Percentiles rank a stretch among this genome's conserved stretches.
These are phyloP conservation scores for Podaxis carcinomalis DNA, from an alignment of 768 basidiomycete genomes.

Conservation along the genomic window DNA sequence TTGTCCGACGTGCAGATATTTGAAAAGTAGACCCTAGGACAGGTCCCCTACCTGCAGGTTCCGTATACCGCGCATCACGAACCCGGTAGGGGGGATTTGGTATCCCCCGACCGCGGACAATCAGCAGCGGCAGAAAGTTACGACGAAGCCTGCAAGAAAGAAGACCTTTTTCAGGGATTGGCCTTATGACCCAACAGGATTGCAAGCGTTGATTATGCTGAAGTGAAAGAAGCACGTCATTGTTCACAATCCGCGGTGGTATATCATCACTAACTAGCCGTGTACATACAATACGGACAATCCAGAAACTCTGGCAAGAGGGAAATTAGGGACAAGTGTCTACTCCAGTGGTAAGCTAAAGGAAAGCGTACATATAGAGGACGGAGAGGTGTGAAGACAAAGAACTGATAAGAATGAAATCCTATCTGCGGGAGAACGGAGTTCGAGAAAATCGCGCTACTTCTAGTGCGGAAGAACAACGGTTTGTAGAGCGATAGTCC, in stretches of 20 bases:
- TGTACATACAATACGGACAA: neutral
- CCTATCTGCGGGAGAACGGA: neutral
- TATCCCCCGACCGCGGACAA: neutral
- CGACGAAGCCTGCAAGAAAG: neutral
- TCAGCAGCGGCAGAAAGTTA: neutral
- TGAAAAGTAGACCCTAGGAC: neutral
- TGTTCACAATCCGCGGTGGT: neutral
- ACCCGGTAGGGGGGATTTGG: neutral
- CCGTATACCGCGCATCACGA: neutral
- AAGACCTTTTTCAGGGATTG: neutral
- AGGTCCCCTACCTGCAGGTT: neutral
- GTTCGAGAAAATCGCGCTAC: neutral
- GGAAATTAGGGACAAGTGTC: neutral
- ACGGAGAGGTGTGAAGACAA: neutral
- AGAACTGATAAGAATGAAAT: neutral
- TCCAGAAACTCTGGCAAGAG: neutral
- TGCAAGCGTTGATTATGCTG: too few species aligned
- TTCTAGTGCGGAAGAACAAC: constrained; percentile 2
- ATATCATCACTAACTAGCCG: neutral
- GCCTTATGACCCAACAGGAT: too few species aligned
- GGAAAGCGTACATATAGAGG: neutral
- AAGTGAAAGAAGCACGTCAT: neutral
- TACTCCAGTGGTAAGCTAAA: neutral
- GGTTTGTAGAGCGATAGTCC: neutral
- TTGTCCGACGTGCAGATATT: neutral